phyloP scores from a whole-genome alignment of 345 rosid species.

The Moricandia arvensis region DNA sequence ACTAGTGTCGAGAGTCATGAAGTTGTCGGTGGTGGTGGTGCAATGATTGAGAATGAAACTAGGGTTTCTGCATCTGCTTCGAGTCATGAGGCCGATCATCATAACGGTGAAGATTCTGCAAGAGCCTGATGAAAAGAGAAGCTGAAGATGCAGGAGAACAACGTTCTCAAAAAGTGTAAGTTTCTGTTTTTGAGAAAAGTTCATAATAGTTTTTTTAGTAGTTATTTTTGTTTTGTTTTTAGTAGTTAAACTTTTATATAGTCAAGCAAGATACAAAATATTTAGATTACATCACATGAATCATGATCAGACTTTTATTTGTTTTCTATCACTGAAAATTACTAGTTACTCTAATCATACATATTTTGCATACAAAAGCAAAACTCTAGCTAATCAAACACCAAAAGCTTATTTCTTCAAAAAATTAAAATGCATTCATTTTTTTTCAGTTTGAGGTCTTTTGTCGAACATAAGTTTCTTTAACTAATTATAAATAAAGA shows the following conservation, averaged over 20 bases:
- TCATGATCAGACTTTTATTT: constrained; percentile 1
- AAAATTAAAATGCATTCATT: neutral
- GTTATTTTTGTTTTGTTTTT: neutral
- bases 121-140: constrained; percentile 38
- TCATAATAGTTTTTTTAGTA: neutral
- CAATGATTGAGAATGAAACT: constrained; percentile 34
- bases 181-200: neutral
- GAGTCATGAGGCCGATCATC: constrained; percentile 49
- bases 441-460: neutral
- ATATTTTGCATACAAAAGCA: neutral
- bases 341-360: neutral
- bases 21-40: constrained; percentile 25
- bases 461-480: neutral
- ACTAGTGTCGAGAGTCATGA: constrained; percentile 26
- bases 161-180: constrained; percentile 55
- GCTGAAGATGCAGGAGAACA: constrained; percentile 43
- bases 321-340: neutral
- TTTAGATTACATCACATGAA: constrained; percentile 3
- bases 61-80: constrained; percentile 58
- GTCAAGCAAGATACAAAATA: neutral
- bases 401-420: neutral
- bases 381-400: neutral
- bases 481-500: neutral
- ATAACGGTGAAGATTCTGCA: constrained; percentile 50
- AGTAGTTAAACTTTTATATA: neutral